phyloP scores from a whole-genome alignment of 1,139 yeast genomes.

The Debaryomyces sp. region DNA sequence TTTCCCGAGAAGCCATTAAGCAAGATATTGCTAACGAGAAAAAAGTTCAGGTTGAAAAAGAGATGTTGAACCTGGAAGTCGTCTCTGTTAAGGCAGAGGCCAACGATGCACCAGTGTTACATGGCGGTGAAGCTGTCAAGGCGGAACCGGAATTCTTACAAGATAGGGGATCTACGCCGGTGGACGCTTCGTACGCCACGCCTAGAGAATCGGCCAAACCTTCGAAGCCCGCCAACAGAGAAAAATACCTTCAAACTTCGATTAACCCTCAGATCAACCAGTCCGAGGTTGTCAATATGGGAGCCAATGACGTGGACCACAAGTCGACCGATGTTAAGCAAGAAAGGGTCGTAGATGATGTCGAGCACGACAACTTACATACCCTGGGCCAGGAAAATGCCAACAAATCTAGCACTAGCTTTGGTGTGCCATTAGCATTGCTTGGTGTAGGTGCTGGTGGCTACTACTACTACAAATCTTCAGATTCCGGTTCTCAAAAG shows the following conservation, averaged over 20 bases:
- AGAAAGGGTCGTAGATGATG: constrained; percentile 39
- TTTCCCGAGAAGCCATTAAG: constrained; percentile 52
- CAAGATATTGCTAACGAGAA: constrained; percentile 50
- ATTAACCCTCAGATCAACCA: constrained; percentile 46
- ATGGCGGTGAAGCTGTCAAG: constrained; percentile 46
- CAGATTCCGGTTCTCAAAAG: constrained; percentile 8
- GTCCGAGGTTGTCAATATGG: constrained; percentile 40
- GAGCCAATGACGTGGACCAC: constrained; percentile 42
- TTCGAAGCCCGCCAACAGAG: constrained; percentile 42
- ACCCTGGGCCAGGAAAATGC: constrained; percentile 12
- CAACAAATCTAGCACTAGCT: constrained; percentile 7
- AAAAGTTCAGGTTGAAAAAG: constrained; percentile 45
- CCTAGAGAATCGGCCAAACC: constrained; percentile 14
- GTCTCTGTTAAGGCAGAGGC: constrained; percentile 50
- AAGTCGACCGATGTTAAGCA: constrained; percentile 34
- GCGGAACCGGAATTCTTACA: constrained; percentile 44
- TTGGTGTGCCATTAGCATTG: constrained; percentile 20
- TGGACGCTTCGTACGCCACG: constrained; percentile 16
- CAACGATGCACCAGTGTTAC: constrained; percentile 43
- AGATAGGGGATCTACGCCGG: constrained; percentile 37
- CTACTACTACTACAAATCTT: constrained; percentile 14
- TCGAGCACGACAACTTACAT: constrained; percentile 39
- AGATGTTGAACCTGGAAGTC: constrained; percentile 39
- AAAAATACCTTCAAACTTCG: constrained; percentile 46
- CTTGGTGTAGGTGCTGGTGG: constrained; percentile 31